Evolutionary conservation across 352 stramenopile species (phyloP), one percentile per base, ranked within the genome.

Genomic region (Pythium vanterpoolii): DNA sequence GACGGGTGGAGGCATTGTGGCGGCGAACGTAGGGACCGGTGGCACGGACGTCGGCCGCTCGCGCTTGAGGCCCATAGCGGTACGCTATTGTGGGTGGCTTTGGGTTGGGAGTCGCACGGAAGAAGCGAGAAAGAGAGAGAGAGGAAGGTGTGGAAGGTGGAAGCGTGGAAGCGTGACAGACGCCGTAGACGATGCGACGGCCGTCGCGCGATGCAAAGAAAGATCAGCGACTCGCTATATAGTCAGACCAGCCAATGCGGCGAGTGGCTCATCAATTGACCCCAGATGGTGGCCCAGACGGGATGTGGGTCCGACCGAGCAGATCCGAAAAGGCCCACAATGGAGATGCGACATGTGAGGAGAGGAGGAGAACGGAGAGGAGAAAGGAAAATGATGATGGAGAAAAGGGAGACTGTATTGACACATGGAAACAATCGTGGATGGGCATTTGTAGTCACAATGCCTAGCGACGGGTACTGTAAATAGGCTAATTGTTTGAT

Each of bases 21-120:
- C n/a, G 11, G 34, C 11, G n/a, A 16, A 40, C 7, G n/a, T n/a
- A n/a, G 34, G 34, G 11, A 40, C 34, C 11, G 39, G n/a, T 9
- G 27, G 11, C 8, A 28, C 19, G 16, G 34, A 18, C 13, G 7
- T 18, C 3, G 36, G 34, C 4, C 45, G 56, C 56, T 42, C 47
- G 19, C 56, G 56, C 47, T 64, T 64, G 45, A 64, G 28, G 5
- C 54, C 54, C 54, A 62, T 62, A 44, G 14, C 10, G 26, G 9
- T 13, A 2, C 8, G 21, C 5, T 8, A 24, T 4, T 26, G 39
- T 45, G 39, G 39, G 39, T 45, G 9, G 39, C 39, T 16, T 16
- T 45, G 39, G 39, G 39, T 45, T 9, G 39, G 6, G 39, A 26
- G 14, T 26, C 18, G 39, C 39, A 26, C 39, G 39, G 39, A 27